These are phyloP conservation scores for Pichia nakasei DNA, from an alignment of 805 yeast genomes.

Conservation along the genomic window DNA sequence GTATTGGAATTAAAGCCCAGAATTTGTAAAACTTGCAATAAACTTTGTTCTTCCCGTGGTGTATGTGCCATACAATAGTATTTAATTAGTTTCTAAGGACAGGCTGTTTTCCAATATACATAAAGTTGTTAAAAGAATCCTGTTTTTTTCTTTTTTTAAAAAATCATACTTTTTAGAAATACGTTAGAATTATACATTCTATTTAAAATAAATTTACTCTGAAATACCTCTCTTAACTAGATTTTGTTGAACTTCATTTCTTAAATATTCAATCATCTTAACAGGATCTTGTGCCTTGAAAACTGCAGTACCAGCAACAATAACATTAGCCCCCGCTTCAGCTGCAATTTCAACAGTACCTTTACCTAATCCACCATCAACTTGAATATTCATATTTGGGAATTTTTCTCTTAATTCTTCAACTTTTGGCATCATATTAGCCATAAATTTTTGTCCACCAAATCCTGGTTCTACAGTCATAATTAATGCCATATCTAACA, in stretches of 20 bases:
- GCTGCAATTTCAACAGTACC: slow-evolving; percentile 84
- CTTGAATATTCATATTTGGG: slow-evolving; percentile 83
- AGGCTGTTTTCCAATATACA: too few species aligned
- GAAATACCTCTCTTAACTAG: slow-evolving; percentile 21
- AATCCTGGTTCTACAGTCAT: slow-evolving; percentile 99
- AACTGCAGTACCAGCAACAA: slow-evolving; percentile 95
- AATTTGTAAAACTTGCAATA: too few species aligned
- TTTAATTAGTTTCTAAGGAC: too few species aligned
- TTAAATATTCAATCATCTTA: slow-evolving; percentile 62
- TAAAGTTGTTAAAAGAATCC: too few species aligned
- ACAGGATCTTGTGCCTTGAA: slow-evolving; percentile 77
- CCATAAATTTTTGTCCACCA: slow-evolving; percentile 96
- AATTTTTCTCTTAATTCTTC: slow-evolving; percentile 59
- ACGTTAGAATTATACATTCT: too few species aligned
- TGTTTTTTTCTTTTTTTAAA: too few species aligned
- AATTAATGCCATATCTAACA: slow-evolving; percentile 87
- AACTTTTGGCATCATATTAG: slow-evolving; percentile 94
- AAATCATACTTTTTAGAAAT: too few species aligned
- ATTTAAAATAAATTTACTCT: not conserved
- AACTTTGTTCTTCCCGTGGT: too few species aligned
- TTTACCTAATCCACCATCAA: slow-evolving; percentile 91
- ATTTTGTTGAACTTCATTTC: slow-evolving; percentile 47
- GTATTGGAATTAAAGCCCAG: too few species aligned
- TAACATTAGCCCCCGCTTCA: slow-evolving; percentile 95
- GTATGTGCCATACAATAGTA: too few species aligned